phyloP scores from a whole-genome alignment of 768 basidiomycete species.

The Floccularia luteovirens region DNA sequence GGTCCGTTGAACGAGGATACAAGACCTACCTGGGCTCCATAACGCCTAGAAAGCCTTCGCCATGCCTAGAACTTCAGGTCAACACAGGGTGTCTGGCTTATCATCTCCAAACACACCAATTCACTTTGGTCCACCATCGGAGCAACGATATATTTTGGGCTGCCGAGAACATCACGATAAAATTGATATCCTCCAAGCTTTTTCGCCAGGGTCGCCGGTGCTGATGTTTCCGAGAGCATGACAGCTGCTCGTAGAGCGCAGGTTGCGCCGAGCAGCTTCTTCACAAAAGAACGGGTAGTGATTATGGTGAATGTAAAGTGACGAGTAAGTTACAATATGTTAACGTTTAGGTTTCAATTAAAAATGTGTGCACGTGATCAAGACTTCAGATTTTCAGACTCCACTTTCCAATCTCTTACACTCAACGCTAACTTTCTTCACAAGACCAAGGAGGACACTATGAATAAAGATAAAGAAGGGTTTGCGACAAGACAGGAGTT shows the following conservation, averaged over 20 bases:
- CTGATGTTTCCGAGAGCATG: conserved; percentile 7
- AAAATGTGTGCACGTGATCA: too few relatives aligned
- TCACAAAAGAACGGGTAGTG: not conserved
- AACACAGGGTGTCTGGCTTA: conserved; percentile 4
- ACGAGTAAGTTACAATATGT: too few relatives aligned
- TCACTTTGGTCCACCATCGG: conserved; percentile 99
- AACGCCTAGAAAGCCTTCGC: conserved; percentile 74
- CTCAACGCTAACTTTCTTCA: too few relatives aligned
- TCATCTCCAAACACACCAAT: conserved; percentile 46
- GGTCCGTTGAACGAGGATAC: not conserved
- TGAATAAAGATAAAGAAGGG: too few relatives aligned
- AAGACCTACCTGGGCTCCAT: conserved; percentile 66
- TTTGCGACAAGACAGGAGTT: conserved; percentile 8
- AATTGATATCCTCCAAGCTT: conserved; percentile 80
- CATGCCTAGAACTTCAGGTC: conserved; percentile 56
- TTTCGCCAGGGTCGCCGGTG: conserved; percentile 2
- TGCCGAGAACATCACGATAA: conserved; percentile 69
- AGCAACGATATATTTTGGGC: conserved; percentile 86
- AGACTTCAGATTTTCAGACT: too few relatives aligned
- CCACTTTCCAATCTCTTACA: too few relatives aligned
- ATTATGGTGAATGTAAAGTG: not conserved
- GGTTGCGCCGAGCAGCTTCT: conserved; percentile 6
- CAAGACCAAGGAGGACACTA: too few relatives aligned
- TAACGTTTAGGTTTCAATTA: too few relatives aligned
- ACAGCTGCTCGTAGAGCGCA: conserved; percentile 7